Base-by-base conservation (phyloP, 768 basidiomycete genomes). In the Suillus subluteus region DNA sequence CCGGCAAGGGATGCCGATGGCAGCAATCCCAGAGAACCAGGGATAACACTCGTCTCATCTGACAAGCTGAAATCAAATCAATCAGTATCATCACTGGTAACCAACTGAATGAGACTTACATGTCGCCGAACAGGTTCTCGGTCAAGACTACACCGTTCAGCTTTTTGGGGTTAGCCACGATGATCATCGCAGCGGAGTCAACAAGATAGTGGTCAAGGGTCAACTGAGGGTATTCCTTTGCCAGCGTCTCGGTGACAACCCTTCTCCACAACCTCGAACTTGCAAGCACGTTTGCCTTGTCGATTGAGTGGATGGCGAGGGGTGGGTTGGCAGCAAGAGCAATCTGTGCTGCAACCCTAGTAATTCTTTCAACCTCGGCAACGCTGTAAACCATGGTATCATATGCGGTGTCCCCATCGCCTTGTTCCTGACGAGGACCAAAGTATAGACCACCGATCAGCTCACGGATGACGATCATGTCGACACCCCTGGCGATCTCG, bases 231-330 rank as follows among this genome's bases (percentile, higher is more conserved):
- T 92, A 98, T 77, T 99, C 98, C 40, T 86, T 86, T 59, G 85
- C 79, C 71, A 98, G 78, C 2, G 92, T 89, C 74, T 98, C 94
- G 2, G 87, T 91, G 63, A 98, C 97, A 26, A 94, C 92, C 77
- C 90, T 95, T 66, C 98, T 83, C 98, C 98, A 99, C 50, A 99
- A 82, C 59, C 98, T 83, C 43, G 95, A 97, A 74, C 88, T 93
- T 30, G 98, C 98, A 64, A 99, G 88, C 26, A 99, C 98, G 79
- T 99, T 99, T 63, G 98, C 98, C 81, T 99, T 99, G 84, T 99
- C 98, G 77, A 99, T 84, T 0, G 95, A 97, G 79, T 95, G 94
- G 66, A 99, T 90, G 26, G 88, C 84, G 58, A 97, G 84, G 23
- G 96, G 95, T 5, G 98, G 98, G 74, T 91, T 84, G 6, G 88